These are phyloP conservation scores for Pestalotiopsis sp. DNA, from an alignment of 2,329 filamentous ascomycete genomes.

Conservation along the genomic window DNA sequence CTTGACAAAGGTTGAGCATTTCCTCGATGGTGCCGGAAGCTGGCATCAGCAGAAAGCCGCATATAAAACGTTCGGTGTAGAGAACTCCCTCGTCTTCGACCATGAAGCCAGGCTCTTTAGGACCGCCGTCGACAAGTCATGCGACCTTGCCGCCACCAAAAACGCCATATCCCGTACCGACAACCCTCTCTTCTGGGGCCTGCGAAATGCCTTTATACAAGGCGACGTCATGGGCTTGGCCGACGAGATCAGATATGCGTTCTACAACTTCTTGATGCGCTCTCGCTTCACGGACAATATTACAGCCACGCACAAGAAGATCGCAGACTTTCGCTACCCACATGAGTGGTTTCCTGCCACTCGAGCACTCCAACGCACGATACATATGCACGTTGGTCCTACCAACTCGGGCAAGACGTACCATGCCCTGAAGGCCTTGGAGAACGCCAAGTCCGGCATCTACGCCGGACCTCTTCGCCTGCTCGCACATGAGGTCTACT, in stretches of 20 bases:
- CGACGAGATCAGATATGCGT: constrained; percentile 64
- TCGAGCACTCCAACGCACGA: constrained; percentile 73
- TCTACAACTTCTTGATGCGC: constrained; percentile 65
- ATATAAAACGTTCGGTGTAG: constrained; percentile 35
- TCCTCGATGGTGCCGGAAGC: constrained; percentile 30
- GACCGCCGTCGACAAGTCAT: constrained; percentile 43
- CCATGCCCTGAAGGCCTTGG: constrained; percentile 81
- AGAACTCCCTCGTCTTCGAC: constrained; percentile 41
- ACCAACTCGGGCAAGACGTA: constrained; percentile 99
- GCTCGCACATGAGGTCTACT: constrained; percentile 91
- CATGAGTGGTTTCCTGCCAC: constrained; percentile 91
- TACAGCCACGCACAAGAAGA: constrained; percentile 57
- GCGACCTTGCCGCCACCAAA: constrained; percentile 40
- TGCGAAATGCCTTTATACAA: constrained; percentile 61
- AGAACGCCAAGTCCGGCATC: constrained; percentile 73
- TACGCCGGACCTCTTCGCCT: constrained; percentile 90
- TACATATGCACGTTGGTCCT: constrained; percentile 92
- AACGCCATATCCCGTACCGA: constrained; percentile 37
- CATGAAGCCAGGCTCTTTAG: constrained; percentile 47
- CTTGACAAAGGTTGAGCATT: constrained; percentile 31
- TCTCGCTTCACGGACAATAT: constrained; percentile 56
- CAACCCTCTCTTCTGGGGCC: constrained; percentile 57
- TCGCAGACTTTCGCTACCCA: constrained; percentile 86
- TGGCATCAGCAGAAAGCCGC: constrained; percentile 25
- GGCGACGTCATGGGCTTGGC: constrained; percentile 50